These are phyloP conservation scores for Sphaerulina musiva DNA, from an alignment of 2,329 filamentous ascomycete species.

Conservation along the genomic window DNA sequence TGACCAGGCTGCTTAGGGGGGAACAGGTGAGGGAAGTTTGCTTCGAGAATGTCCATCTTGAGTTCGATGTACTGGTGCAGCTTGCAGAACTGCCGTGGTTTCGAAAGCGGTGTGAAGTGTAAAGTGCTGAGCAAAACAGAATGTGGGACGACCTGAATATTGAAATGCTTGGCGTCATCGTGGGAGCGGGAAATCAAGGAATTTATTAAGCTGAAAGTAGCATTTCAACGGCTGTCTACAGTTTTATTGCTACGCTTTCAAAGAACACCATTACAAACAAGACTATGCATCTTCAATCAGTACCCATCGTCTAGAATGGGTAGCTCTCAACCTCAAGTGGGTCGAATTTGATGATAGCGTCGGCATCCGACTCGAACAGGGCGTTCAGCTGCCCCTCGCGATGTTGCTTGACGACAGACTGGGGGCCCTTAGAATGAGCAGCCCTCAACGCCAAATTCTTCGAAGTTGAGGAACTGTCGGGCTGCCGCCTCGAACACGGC, in stretches of 20 bases:
- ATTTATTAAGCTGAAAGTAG: not conserved
- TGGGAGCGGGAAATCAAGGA: not conserved
- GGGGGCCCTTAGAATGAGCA: not conserved
- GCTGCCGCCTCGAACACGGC: too few relatives aligned
- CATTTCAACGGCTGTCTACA: not conserved
- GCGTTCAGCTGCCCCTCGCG: not conserved
- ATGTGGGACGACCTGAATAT: not conserved
- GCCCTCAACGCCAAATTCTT: too few relatives aligned
- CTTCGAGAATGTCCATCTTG: constrained; percentile 9
- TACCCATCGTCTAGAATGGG: not conserved
- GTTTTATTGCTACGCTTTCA: constrained; percentile 1
- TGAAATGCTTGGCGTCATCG: not conserved
- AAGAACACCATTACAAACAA: not conserved
- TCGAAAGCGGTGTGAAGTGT: not conserved
- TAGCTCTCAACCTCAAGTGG: not conserved
- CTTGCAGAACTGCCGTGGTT: not conserved
- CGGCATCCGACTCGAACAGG: not conserved
- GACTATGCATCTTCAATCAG: not conserved
- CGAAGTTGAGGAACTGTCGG: too few relatives aligned
- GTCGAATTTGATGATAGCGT: too few relatives aligned
- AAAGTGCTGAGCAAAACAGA: too few relatives aligned
- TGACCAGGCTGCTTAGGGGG: constrained; percentile 2
- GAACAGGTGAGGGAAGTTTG: constrained; percentile 12
- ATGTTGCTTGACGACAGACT: constrained; percentile 1
- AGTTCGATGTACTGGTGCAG: not conserved